Conservation (phyloP, 352 stramenopile genomes). For the Phytophthora constricta region DNA sequence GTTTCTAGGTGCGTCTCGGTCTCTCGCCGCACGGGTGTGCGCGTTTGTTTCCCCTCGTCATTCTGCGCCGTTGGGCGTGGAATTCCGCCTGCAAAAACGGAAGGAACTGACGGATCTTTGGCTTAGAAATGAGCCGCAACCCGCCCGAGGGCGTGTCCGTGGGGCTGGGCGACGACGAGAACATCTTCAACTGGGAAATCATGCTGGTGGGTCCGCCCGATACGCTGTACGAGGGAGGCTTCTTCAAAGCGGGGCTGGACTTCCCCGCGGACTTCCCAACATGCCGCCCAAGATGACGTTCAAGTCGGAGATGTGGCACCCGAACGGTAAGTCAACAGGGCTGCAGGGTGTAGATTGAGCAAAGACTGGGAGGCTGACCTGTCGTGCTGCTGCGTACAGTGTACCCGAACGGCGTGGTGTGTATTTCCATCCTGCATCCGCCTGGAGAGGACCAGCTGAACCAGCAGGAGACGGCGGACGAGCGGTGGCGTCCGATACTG, state of each 20-base stretch:
- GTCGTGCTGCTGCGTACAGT: slow-evolving; percentile 61
- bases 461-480: slow-evolving; percentile 97
- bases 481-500: slow-evolving; percentile 98
- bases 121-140: slow-evolving; percentile 98
- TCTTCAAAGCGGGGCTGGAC: slow-evolving; percentile 98
- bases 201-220: slow-evolving; percentile 96
- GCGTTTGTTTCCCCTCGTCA: slow-evolving; percentile 5
- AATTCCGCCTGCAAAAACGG: slow-evolving; percentile 7
- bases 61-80: not conserved
- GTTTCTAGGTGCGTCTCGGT: slow-evolving; percentile 67
- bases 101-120: slow-evolving; percentile 22
- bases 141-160: slow-evolving; percentile 98
- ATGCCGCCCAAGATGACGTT: slow-evolving; percentile 99
- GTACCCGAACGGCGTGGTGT: slow-evolving; percentile 98
- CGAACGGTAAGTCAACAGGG: slow-evolving; percentile 90
- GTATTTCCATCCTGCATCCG: slow-evolving; percentile 99
- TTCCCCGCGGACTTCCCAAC: slow-evolving; percentile 99
- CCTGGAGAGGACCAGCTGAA: slow-evolving; percentile 98
- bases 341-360: not conserved
- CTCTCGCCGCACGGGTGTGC: too few species aligned
- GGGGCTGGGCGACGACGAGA: slow-evolving; percentile 96
- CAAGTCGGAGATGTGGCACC: slow-evolving; percentile 99
- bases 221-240: slow-evolving; percentile 96
- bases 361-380: not conserved
- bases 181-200: slow-evolving; percentile 99